Base-by-base conservation (phyloP, 2,329 filamentous ascomycete species). In the Nemania sp. region DNA sequence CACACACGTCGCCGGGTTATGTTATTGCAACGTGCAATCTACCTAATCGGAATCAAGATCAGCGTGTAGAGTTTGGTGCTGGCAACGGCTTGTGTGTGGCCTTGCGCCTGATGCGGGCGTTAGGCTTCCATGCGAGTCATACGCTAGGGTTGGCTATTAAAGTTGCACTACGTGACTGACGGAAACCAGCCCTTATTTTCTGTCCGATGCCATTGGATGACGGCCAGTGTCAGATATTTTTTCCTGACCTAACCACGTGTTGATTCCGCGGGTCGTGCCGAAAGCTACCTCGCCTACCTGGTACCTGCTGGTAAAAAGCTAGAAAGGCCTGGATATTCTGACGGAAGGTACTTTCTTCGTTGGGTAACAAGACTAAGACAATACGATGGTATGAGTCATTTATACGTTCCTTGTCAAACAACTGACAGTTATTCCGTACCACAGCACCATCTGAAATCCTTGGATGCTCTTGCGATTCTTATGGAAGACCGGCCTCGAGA, bases 21-120 rank as follows among this genome's bases (percentile, higher is more conserved):
- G 69, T 67, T 1, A 58, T 65, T 0, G 71, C 69, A 0, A 73
- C 76, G n/a, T 84, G 80, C 57, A 64, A 74, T 0, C 81, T 81
- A 74, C 0, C 81, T 81, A 0, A 68, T 75, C 1, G 74, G 77
- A 12, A 73, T 70, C 7, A 83, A 83, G 61, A 74, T 81, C 5
- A 73, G 74, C 3, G 67, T 78, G 25, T 29, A 3, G 25, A 29
- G 25, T 29, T 29, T 4, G 25, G 25, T 29, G 4, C 25, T 29
- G 25, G 12, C 3, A 39, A n/a, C 13, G 7, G 7, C 35, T 39
- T 39, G 35, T 5, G 12, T 39, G 12, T 3, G 7, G 13, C 34
- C 34, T 13, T 35, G 35, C 15, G 35, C 11, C 35, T 11, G 10
- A 39, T 39, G 35, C 3, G 10, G 12, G 35, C 35, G 35, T 39